Percentiles rank a stretch among this genome's conserved stretches.
These are phyloP conservation scores for Daedaleopsis sinensis DNA, from an alignment of 768 basidiomycete genomes.

Conservation along the genomic window DNA sequence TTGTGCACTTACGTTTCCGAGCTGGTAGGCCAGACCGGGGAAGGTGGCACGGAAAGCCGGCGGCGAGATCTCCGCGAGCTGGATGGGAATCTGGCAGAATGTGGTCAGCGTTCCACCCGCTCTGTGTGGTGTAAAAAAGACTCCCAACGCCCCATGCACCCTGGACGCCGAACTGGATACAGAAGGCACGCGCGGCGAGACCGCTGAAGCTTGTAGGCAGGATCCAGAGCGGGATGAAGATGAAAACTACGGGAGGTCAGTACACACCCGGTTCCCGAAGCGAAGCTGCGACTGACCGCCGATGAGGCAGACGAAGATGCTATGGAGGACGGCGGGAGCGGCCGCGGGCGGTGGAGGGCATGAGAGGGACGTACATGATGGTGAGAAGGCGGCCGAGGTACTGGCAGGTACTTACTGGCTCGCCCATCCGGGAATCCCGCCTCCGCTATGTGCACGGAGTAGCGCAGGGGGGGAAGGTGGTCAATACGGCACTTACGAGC, in stretches of 20 bases:
- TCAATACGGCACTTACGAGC: constrained; percentile 37
- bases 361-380: constrained; percentile 49
- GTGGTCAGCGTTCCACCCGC: background rate
- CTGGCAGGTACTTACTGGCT: too few species aligned
- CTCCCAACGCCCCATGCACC: constrained; percentile 88
- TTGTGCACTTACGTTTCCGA: constrained; percentile 65
- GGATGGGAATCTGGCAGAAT: constrained; percentile 62
- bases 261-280: background rate
- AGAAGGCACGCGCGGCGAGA: constrained; percentile 85
- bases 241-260: constrained; percentile 16
- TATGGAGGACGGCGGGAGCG: constrained; percentile 25
- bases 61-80: constrained; percentile 82
- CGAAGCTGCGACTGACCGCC: constrained; percentile 34
- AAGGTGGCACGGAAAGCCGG: constrained; percentile 89
- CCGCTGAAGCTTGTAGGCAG: constrained; percentile 67
- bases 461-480: background rate
- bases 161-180: constrained; percentile 85
- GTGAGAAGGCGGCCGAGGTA: constrained; percentile 84
- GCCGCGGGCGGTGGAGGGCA: background rate
- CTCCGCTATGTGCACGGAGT: constrained; percentile 48
- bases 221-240: constrained; percentile 85
- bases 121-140: background rate
- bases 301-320: constrained; percentile 57
- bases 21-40: constrained; percentile 83
- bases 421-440: constrained; percentile 67